Base-by-base conservation (phyloP, 441 rosid species). In the Erodium moschatum region DNA sequence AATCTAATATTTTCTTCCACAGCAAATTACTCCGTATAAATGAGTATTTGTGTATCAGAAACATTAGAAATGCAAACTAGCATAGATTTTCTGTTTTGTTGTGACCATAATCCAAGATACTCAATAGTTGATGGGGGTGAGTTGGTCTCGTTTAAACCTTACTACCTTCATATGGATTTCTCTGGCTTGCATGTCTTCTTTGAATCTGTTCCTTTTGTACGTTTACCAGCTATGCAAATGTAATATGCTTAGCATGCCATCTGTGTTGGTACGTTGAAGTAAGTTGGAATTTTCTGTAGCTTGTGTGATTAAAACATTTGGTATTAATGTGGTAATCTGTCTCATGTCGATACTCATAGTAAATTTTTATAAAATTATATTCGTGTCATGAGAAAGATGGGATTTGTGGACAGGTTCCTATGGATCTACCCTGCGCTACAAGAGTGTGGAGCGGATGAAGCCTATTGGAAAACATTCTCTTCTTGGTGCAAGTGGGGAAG, bases 401-500 rank as follows among this genome's bases (percentile, higher is more conserved):
- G 31, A 60, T 60, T 60, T 9, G 74, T 50, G 65, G 67, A 50
- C 78, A 95, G 97, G 90, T 70, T 95, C 99, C 11, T 95, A 95
- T 84, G 99, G 97, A 64, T 95, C 96, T 13, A 95, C 99, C 42
- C 72, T 91, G 70, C 83, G 95, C 46, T 95, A 89, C 84, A 95
- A 95, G 85, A 86, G 85, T 73, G 88, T 91, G 64, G 97, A 89
- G 82, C 82, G 97, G 27, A 70, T 95, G 76, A 86, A 87, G 84
- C 83, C 95, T 21, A 75, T 94, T 67, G 99, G 99, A 42, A 91
- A 89, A 81, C 99, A 91, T 71, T 95, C 97, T 75, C 90, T 91
- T 70, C 85, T 95, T 18, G 97, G 99, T 67, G 99, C 92, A 21
- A 87, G 98, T 27, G 99, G 99, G 73, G 99, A 95, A 77, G 81